Conservation (phyloP, 2,329 filamentous ascomycete species). For the Fusarium brevicatenulatum region DNA sequence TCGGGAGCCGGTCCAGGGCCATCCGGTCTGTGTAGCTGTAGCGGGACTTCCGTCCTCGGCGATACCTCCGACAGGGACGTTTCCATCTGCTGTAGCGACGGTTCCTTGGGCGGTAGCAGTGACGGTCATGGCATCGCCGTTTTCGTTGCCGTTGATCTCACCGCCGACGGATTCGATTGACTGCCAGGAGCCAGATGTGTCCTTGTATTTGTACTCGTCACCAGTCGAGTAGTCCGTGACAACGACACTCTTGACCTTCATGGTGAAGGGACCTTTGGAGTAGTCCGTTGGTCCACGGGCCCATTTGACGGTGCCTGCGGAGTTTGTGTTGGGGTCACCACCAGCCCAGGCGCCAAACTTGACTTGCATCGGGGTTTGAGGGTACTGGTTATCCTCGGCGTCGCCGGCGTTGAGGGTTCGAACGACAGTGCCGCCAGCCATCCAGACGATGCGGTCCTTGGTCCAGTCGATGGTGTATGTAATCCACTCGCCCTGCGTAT, state of each 20-base stretch:
- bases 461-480: slow-evolving; percentile 97
- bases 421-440: slow-evolving; percentile 80
- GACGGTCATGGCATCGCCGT: slow-evolving; percentile 61
- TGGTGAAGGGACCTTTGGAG: slow-evolving; percentile 82
- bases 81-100: slow-evolving; percentile 70
- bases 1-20: slow-evolving; percentile 72
- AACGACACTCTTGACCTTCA: slow-evolving; percentile 80
- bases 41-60: slow-evolving; percentile 64
- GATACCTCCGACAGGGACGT: slow-evolving; percentile 77
- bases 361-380: slow-evolving; percentile 94
- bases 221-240: slow-evolving; percentile 96
- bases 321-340: slow-evolving; percentile 79
- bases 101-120: slow-evolving; percentile 70
- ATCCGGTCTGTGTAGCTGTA: slow-evolving; percentile 67
- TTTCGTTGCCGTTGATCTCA: slow-evolving; percentile 74
- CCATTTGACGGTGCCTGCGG: slow-evolving; percentile 87
- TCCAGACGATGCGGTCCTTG: slow-evolving; percentile 84
- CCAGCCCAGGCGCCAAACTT: slow-evolving; percentile 94
- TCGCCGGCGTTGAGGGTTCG: slow-evolving; percentile 77
- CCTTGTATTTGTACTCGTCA: slow-evolving; percentile 82
- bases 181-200: slow-evolving; percentile 79
- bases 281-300: slow-evolving; percentile 89
- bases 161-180: slow-evolving; percentile 87
- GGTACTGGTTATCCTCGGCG: slow-evolving; percentile 80
- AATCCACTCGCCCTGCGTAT: slow-evolving; percentile 80